Evolutionary conservation across 805 yeast species (phyloP).

Genomic region (Saccharomycopsis capsularis): DNA sequence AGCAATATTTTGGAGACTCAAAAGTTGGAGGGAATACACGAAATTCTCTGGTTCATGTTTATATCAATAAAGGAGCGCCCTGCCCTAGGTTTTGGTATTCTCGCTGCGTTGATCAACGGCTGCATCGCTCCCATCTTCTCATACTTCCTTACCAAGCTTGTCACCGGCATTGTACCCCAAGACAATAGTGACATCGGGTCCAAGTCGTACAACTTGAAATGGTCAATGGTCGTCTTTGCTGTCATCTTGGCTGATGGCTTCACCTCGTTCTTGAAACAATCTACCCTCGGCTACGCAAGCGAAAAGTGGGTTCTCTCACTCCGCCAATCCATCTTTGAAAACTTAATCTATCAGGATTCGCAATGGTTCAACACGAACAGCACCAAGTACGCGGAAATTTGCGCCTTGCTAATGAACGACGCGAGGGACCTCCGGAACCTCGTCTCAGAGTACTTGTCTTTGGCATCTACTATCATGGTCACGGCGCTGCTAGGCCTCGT

Average conservation of each 20-base stretch:
- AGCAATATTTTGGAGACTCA: background rate
- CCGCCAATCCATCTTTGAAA: conserved; percentile 42
- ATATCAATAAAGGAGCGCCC: background rate
- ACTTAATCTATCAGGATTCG: conserved; percentile 45
- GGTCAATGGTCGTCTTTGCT: conserved; percentile 63
- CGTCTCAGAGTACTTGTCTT: conserved; percentile 54
- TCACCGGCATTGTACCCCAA: conserved; percentile 53
- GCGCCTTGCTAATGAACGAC: conserved; percentile 73
- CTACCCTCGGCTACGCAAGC: conserved; percentile 47
- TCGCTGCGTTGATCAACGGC: conserved; percentile 50
- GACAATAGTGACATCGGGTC: conserved; percentile 29
- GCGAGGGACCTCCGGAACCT: conserved; percentile 66
- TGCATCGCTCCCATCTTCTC: conserved; percentile 71
- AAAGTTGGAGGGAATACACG: conserved; percentile 1
- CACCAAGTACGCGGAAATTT: conserved; percentile 43
- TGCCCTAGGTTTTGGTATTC: conserved; percentile 42
- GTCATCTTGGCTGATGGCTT: conserved; percentile 61
- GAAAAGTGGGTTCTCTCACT: conserved; percentile 60
- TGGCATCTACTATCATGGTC: conserved; percentile 44
- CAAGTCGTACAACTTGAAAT: conserved; percentile 37
- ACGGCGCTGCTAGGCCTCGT: conserved; percentile 54
- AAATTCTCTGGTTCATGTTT: conserved; percentile 6
- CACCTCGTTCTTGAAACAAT: conserved; percentile 43
- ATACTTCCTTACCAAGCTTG: conserved; percentile 61
- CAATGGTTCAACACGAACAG: conserved; percentile 42